These are phyloP conservation scores for Carex cristatella DNA, from an alignment of 176 grass and related monocot species.

Conservation along the genomic window DNA sequence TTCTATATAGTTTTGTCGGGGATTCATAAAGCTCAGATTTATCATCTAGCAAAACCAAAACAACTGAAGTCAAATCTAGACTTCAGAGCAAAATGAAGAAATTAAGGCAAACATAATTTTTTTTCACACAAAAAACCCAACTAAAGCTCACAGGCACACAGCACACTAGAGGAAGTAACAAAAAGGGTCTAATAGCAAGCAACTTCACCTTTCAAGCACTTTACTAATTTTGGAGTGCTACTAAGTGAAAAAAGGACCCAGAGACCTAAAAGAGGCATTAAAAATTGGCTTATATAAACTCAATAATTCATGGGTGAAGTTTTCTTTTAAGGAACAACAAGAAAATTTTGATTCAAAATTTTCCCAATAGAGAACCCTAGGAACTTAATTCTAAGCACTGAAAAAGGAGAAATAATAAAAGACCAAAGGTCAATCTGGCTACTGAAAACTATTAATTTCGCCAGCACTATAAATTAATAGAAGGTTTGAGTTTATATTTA, in stretches of 20 bases:
- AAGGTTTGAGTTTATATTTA: not conserved
- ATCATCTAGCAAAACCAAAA: not conserved
- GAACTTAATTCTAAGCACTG: not conserved
- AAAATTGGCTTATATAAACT: not conserved
- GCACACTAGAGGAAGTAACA: not conserved
- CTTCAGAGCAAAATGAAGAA: not conserved
- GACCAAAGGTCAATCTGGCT: not conserved
- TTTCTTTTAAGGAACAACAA: not conserved
- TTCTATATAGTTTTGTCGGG: not conserved
- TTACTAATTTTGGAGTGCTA: slow-evolving; percentile 16
- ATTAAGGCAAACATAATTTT: not conserved
- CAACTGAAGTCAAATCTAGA: not conserved
- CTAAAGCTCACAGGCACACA: not conserved
- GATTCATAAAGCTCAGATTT: not conserved
- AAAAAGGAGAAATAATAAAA: not conserved
- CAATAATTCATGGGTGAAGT: not conserved
- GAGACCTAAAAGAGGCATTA: not conserved
- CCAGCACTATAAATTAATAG: not conserved
- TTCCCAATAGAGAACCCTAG: not conserved
- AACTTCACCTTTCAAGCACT: not conserved
- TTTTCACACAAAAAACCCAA: not conserved
- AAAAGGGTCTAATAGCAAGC: not conserved
- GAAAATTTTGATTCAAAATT: not conserved
- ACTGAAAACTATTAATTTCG: not conserved
- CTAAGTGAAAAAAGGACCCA: not conserved